Evolutionary conservation across 208 protist species (phyloP).

Genomic region (Porcisia hertigi): DNA sequence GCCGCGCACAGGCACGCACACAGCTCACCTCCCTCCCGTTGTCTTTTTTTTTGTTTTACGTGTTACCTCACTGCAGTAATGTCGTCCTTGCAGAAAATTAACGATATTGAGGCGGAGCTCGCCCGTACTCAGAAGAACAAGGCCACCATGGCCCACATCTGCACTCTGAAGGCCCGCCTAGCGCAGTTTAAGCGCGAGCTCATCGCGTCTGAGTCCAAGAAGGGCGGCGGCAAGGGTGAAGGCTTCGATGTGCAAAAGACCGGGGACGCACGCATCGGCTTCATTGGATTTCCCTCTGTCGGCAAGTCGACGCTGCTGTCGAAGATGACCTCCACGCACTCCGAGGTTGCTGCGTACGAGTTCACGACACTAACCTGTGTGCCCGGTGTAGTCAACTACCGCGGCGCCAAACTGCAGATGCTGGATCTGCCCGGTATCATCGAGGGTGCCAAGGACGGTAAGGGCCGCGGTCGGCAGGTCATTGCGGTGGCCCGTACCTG

Average conservation of each 20-base stretch:
- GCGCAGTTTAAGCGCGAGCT: slow-evolving; percentile 97
- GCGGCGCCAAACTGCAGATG: slow-evolving; percentile 95
- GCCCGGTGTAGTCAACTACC: slow-evolving; percentile 95
- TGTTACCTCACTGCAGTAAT: slow-evolving; percentile 5
- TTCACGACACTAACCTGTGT: slow-evolving; percentile 99
- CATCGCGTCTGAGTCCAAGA: slow-evolving; percentile 88
- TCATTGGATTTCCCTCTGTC: slow-evolving; percentile 98
- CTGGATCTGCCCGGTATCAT: slow-evolving; percentile 98
- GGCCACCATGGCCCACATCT: slow-evolving; percentile 96
- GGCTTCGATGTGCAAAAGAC: slow-evolving; percentile 99
- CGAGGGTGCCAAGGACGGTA: slow-evolving; percentile 99
- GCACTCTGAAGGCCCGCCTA: slow-evolving; percentile 98
- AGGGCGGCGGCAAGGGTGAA: slow-evolving; percentile 89
- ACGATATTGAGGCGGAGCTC: slow-evolving; percentile 97
- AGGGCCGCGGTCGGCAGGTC: slow-evolving; percentile 98
- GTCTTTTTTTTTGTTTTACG: background rate
- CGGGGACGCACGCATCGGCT: slow-evolving; percentile 95
- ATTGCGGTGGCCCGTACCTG: slow-evolving; percentile 97
- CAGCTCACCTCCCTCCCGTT: background rate
- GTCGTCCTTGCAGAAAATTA: slow-evolving; percentile 90
- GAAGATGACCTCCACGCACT: slow-evolving; percentile 97
- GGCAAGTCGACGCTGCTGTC: slow-evolving; percentile 98
- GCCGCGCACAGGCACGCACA: background rate
- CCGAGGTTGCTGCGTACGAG: slow-evolving; percentile 98
- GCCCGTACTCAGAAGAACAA: slow-evolving; percentile 98